Evolutionary conservation across 1,284 basidiomycete genomes (phyloP), one percentile per base, ranked within the genome.

Genomic region (Malassezia sympodialis): DNA sequence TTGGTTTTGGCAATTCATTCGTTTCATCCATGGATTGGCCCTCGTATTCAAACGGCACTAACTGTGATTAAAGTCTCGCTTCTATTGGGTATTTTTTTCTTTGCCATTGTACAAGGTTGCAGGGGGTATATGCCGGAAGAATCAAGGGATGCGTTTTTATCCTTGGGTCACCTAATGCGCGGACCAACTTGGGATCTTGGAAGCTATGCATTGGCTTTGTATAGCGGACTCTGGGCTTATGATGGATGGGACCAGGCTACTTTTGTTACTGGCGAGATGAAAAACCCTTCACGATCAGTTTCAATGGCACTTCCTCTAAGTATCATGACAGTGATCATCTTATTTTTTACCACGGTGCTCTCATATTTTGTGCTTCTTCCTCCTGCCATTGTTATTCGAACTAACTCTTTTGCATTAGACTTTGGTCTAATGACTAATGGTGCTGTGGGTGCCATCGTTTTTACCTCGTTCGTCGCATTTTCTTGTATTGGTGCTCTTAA

Each of bases 141-240:
- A 24, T 65, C 63, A 8, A 40, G 44, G 8, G 45, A 57, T 6
- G 68, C 66, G 0, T 68, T 69, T 39, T 50, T 51, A 7, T 66
- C 63, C n/a, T 17, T 70, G 3, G 14, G 52, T 10, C 32, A 31
- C 15, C 69, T 89, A 15, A 96, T 94, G 65, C 77, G 79, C 7
- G 84, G 82, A 2, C 85, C 88, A 3, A 87, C 85, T 51, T 81
- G 73, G 7, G 86, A 85, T 56, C 86, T 88, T 1, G 85, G 88
- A 3, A 79, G 83, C 3, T 98, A 90, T 76, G 90, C 93, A 4
- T 79, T 98, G 11, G 94, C 93, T 0, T 77, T 96, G 3, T 99
- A 96, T 76, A 93, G 88, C 11, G 90, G 90, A 0, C 77, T 98
- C 1, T 98, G 90, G 90, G 90, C 90, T 1, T 90, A 88, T 67